Evolutionary conservation across 2,329 filamentous ascomycete species (phyloP).

Genomic region (Calonectria pauciramosa): DNA sequence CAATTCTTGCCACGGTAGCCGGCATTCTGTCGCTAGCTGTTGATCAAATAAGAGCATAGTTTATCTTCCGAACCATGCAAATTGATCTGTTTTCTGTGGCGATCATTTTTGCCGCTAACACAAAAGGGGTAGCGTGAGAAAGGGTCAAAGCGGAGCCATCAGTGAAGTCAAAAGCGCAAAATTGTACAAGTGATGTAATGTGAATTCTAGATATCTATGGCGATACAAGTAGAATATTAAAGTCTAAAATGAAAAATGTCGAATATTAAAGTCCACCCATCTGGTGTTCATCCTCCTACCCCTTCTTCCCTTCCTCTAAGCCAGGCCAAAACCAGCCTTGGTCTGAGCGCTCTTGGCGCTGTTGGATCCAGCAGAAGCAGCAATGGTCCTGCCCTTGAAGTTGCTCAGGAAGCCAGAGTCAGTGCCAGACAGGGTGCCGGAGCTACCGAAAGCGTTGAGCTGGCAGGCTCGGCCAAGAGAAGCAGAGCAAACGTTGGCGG

Average conservation of each 20-base stretch:
- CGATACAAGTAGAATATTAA: background rate
- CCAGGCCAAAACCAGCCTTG: constrained; percentile 58
- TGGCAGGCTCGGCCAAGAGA: constrained; percentile 63
- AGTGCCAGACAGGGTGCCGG: constrained; percentile 50
- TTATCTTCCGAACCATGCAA: background rate
- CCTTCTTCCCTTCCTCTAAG: background rate
- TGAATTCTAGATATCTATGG: background rate
- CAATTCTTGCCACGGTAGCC: background rate
- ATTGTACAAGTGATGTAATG: background rate
- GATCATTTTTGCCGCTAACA: background rate
- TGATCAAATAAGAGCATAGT: background rate
- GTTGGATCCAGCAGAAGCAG: constrained; percentile 52
- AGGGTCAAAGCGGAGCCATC: background rate
- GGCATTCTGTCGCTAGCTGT: background rate
- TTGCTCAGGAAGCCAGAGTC: constrained; percentile 62
- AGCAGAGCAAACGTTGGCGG: constrained; percentile 55
- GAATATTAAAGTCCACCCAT: background rate
- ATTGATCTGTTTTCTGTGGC: background rate
- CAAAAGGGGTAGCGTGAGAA: background rate
- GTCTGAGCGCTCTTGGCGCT: constrained; percentile 52
- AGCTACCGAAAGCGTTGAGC: constrained; percentile 60
- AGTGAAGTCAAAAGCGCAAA: background rate
- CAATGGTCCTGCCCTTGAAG: constrained; percentile 66
- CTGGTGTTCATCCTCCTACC: background rate
- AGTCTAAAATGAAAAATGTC: background rate